Conservation (phyloP, 2,329 filamentous ascomycete genomes). For the Pestalotiopsis fici region DNA sequence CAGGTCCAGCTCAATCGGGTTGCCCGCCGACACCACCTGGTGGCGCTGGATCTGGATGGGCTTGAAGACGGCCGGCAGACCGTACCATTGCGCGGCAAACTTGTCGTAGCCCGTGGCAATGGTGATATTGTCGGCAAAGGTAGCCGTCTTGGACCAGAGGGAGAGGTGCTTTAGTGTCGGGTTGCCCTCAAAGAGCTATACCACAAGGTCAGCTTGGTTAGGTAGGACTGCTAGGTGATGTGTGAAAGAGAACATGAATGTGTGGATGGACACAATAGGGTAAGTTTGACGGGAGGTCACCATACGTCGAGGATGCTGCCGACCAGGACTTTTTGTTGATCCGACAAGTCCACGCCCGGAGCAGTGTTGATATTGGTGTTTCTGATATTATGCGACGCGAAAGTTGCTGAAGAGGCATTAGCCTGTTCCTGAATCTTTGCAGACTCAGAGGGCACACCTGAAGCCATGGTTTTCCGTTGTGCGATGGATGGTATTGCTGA, state of each 20-base stretch:
- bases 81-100: conserved; percentile 55
- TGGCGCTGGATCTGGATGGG: conserved; percentile 58
- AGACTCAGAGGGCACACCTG: conserved; percentile 26
- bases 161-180: conserved; percentile 59
- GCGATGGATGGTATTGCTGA: not conserved
- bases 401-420: conserved; percentile 15
- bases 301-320: conserved; percentile 58
- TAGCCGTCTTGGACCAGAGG: conserved; percentile 59
- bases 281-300: not conserved
- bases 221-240: no score
- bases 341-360: conserved; percentile 49
- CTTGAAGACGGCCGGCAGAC: conserved; percentile 57
- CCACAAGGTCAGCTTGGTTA: not conserved
- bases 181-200: conserved; percentile 58
- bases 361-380: conserved; percentile 55
- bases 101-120: conserved; percentile 2
- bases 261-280: not conserved
- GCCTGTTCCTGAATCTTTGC: conserved; percentile 22
- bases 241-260: no score
- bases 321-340: conserved; percentile 54
- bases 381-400: conserved; percentile 42
- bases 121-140: conserved; percentile 36
- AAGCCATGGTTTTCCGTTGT: conserved; percentile 23
- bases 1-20: conserved; percentile 58
- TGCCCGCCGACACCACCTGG: conserved; percentile 53